These are phyloP conservation scores for Xylaria cubensis DNA, from an alignment of 495 filamentous ascomycete species.

Conservation along the genomic window DNA sequence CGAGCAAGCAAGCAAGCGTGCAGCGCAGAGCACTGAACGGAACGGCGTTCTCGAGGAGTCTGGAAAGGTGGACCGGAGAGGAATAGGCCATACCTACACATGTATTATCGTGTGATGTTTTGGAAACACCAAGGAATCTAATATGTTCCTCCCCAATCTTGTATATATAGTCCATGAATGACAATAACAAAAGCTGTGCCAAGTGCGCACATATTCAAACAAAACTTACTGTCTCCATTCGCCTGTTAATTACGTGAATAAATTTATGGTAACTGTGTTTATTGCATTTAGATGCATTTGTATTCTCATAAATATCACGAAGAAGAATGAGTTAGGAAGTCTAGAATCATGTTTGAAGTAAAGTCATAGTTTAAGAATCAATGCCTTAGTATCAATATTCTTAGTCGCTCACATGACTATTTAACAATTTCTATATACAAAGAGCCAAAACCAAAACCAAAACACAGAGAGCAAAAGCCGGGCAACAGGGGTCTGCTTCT, in stretches of 20 bases:
- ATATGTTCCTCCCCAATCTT: conserved; percentile 13
- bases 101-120: conserved; percentile 16
- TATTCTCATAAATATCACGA: too few relatives aligned
- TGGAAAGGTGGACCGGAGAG: conserved; percentile 5
- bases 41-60: conserved; percentile 21
- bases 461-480: neutral
- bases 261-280: neutral
- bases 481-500: neutral
- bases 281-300: neutral
- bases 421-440: neutral
- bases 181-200: conserved; percentile 26
- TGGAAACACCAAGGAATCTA: neutral
- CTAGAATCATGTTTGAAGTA: neutral
- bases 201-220: conserved; percentile 16
- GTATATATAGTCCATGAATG: conserved; percentile 38
- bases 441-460: neutral
- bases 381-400: neutral
- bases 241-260: neutral
- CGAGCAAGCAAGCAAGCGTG: neutral
- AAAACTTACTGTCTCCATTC: neutral
- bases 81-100: conserved; percentile 8
- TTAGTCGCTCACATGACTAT: neutral
- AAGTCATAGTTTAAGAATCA: neutral
- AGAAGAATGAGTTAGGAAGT: too few relatives aligned
- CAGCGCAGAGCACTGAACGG: conserved; percentile 3